These are phyloP conservation scores for Climacium dendroides DNA, from an alignment of 225 moss, liverwort and hornwort species.

Conservation along the genomic window DNA sequence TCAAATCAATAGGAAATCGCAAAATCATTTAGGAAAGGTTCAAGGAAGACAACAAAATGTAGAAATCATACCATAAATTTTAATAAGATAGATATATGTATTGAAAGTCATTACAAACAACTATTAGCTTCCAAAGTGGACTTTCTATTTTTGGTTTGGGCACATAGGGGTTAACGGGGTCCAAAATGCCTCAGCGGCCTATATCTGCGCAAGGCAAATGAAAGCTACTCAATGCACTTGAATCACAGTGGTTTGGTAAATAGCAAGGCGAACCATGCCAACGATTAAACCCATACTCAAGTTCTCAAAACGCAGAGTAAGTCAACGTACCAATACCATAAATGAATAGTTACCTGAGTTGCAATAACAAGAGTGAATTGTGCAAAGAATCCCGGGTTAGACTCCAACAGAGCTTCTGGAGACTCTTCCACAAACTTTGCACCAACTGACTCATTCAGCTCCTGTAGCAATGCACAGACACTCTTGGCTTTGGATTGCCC, in stretches of 20 bases:
- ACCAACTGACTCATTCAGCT: slow-evolving; percentile 81
- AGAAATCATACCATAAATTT: background rate
- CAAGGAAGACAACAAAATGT: background rate
- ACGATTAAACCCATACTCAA: background rate
- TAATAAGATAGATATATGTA: background rate
- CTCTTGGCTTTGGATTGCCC: slow-evolving; percentile 78
- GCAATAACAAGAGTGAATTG: slow-evolving; percentile 92
- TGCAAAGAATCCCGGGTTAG: slow-evolving; percentile 78
- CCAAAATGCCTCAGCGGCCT: background rate
- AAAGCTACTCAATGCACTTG: background rate
- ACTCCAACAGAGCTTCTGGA: slow-evolving; percentile 70
- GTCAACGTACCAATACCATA: background rate
- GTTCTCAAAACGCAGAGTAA: background rate
- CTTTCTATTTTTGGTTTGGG: background rate
- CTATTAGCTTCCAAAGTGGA: background rate
- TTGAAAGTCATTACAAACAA: background rate
- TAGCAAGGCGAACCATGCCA: background rate
- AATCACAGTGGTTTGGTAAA: background rate
- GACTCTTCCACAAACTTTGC: slow-evolving; percentile 83
- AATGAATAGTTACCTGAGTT: slow-evolving; percentile 60
- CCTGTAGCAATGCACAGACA: slow-evolving; percentile 74
- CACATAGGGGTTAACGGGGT: background rate
- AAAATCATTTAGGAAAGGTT: background rate
- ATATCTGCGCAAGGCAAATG: background rate
- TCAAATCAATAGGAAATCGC: background rate